A percentile compares a stretch with the other conserved stretches of the same genome.
Evolutionary conservation across 2,329 filamentous ascomycete genomes (phyloP).

Genomic region (Monosporascus sp.): DNA sequence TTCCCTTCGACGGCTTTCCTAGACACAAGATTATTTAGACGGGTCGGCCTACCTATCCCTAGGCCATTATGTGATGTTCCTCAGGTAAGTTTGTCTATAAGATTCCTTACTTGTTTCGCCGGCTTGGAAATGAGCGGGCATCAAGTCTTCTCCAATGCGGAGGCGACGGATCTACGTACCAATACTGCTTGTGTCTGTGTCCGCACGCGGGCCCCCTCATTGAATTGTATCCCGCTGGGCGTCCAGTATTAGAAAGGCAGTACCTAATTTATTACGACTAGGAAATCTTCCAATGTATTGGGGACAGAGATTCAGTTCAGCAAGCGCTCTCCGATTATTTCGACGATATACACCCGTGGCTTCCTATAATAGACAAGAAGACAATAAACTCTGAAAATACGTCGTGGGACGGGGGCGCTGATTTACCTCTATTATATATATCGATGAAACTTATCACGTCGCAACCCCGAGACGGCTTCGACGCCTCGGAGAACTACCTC

Average conservation of each 20-base stretch:
- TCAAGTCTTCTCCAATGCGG: too few relatives aligned
- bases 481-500: slow-evolving; percentile 29
- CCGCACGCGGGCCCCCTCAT: too few relatives aligned
- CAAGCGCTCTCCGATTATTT: slow-evolving; percentile 37
- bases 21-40: slow-evolving; percentile 35
- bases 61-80: slow-evolving; percentile 34
- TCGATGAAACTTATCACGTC: slow-evolving; percentile 42
- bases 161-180: too few relatives aligned
- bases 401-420: slow-evolving; percentile 37
- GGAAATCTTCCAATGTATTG: slow-evolving; percentile 35
- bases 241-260: too few relatives aligned
- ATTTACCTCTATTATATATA: slow-evolving; percentile 41
- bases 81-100: slow-evolving; percentile 21
- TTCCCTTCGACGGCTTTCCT: slow-evolving; percentile 41
- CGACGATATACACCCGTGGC: slow-evolving; percentile 38
- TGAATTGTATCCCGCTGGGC: too few relatives aligned
- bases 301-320: slow-evolving; percentile 31
- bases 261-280: slow-evolving; percentile 6
- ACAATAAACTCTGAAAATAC: slow-evolving; percentile 37
- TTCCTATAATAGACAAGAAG: slow-evolving; percentile 43
- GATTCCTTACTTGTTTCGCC: not conserved
- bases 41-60: slow-evolving; percentile 30
- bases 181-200: too few relatives aligned
- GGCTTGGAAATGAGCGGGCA: too few relatives aligned
- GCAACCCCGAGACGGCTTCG: slow-evolving; percentile 29